Evolutionary conservation across 192 early-diverging fungal species (phyloP), one percentile per base, ranked within the genome.

Genomic region (Ambispora gerdemannii): DNA sequence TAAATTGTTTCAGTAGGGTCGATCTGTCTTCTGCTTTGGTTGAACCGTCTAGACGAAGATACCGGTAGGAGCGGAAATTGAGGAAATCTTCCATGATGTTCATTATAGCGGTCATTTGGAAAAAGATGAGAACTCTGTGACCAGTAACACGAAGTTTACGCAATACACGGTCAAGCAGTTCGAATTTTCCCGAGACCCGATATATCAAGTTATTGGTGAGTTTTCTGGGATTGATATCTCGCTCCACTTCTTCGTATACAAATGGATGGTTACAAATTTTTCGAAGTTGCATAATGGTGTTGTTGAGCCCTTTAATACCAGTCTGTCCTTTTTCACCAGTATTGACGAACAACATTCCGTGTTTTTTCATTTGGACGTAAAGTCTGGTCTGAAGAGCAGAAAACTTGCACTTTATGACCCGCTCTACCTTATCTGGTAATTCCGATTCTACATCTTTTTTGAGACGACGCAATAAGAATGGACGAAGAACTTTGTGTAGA

Each of bases 231-330:
- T 95, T 93, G 78, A 99, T 80, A 24, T 83, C 75, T 31, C 86
- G 79, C 72, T 97, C 95, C 0, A 99, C 95, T 69, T 93, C 91
- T 55, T 91, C 89, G 83, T 94, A 98, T 17, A 97, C 95, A 77
- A 91, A 99, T 53, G 97, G 97, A 80, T 99, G 97, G 80, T 98
- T 99, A 78, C 93, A 95, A 72, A 99, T 92, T 77, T 98, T 98
- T 35, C 96, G 88, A 56, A 99, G 87, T 76, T 99, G 95, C 97
- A 99, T 96, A 55, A 99, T 90, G 10, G 93, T 86, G 81, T 99
- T 99, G 81, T 92, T 96, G 61, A 99, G 78, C 13, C 91, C 89
- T 63, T 88, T 92, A 51, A 86, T 87, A 20, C 85, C 83, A 33
- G 79, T 80, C 76, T 87, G 86, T 83, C 84, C 82, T 72, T 87